Base-by-base conservation (phyloP, 768 basidiomycete genomes). In the Hemileccinum rubropunctum region DNA sequence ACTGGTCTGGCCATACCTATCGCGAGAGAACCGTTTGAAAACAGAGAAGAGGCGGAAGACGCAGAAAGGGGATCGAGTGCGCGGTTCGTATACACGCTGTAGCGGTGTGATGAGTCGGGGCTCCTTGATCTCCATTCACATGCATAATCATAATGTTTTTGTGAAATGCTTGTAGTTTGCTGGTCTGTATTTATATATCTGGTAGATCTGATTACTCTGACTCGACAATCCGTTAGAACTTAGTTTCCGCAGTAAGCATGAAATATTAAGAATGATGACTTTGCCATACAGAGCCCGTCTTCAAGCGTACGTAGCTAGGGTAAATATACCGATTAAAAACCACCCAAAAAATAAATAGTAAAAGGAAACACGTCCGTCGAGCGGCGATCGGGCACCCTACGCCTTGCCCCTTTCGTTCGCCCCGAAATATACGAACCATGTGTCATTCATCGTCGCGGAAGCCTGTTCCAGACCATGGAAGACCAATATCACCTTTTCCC, bases 21-120 rank as follows among this genome's bases (percentile, higher is more conserved):
- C 48, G 54, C 52, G 61, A 39, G 66, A 78, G 65, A 82, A 81
- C 56, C 68, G 59, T 52, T 69, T 68, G 60, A 83, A 83, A 63
- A 68, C 61, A 6, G 51, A 42, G 42, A 66, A 66, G 39, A 82
- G 57, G 55, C 59, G 2, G 59, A 65, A 1, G 70, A 66, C 1
- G 60, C 79, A 27, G 3, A 23, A 23, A 80, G 81, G 5, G 79
- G 82, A 58, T 62, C 61, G 45, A 78, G 76, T 45, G 80, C 79
- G 5, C 81, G 81, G 80, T 82, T 79, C 54, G 61, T 72, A 20
- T 81, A 82, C 52, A 76, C 60, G 17, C 50, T 80, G 17, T 80
- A 68, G 36, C 9, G 27, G 9, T 4, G 27, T 30, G 28, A 12
- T 30, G 4, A 9, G 28, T 30, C 11, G 11, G 23, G 28, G 28